These are phyloP conservation scores for Trichoderma sp. DNA, from an alignment of 2,329 filamentous ascomycete genomes.

Conservation along the genomic window DNA sequence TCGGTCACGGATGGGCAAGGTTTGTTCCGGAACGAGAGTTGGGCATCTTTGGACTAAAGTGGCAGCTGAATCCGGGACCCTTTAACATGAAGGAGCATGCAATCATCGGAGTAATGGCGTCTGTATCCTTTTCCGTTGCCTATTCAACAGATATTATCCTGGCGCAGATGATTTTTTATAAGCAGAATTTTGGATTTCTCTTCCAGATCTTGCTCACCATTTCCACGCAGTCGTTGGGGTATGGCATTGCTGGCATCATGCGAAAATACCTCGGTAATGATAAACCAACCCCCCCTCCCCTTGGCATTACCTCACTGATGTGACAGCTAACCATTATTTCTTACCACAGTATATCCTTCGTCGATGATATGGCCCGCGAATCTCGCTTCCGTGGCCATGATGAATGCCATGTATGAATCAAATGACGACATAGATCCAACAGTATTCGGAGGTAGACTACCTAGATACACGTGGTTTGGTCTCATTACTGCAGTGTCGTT, in stretches of 20 bases:
- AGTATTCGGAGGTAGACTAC: slow-evolving; percentile 61
- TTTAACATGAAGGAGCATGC: slow-evolving; percentile 70
- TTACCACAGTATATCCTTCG: slow-evolving; percentile 54
- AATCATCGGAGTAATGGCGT: slow-evolving; percentile 67
- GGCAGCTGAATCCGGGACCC: slow-evolving; percentile 62
- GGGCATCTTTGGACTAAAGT: slow-evolving; percentile 50
- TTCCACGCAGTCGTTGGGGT: slow-evolving; percentile 66
- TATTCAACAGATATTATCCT: slow-evolving; percentile 74
- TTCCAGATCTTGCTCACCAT: slow-evolving; percentile 66
- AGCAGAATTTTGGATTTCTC: slow-evolving; percentile 62
- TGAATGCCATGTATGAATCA: slow-evolving; percentile 69
- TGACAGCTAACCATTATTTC: slow-evolving; percentile 4
- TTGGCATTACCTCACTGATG: background rate
- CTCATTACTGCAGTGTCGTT: slow-evolving; percentile 57
- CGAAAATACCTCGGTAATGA: slow-evolving; percentile 57
- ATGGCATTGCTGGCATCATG: slow-evolving; percentile 67
- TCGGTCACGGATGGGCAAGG: slow-evolving; percentile 59
- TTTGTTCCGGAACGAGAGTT: slow-evolving; percentile 51
- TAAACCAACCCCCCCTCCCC: background rate
- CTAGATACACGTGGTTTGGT: slow-evolving; percentile 63
- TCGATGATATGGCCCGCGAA: slow-evolving; percentile 74
- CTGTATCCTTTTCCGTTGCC: slow-evolving; percentile 65
- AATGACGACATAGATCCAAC: slow-evolving; percentile 48
- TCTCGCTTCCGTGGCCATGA: slow-evolving; percentile 62
- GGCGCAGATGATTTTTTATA: slow-evolving; percentile 69